Base-by-base conservation (phyloP, 352 stramenopile genomes). In the Globisporangium cederbergense region DNA sequence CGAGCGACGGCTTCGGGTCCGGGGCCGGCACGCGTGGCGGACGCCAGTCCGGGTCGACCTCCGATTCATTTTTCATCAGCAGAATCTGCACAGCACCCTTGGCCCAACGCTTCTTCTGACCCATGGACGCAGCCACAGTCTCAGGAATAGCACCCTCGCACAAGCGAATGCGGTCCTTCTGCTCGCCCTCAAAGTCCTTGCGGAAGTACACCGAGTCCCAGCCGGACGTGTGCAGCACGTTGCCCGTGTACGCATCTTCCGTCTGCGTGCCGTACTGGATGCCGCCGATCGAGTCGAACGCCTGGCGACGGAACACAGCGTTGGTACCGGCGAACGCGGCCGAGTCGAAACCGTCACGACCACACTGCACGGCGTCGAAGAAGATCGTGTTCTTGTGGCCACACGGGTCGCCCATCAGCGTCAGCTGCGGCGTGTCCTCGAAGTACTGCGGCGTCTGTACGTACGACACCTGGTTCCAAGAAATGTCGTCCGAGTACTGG, bases 401-500 rank as follows among this genome's bases (percentile, higher is more conserved):
- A 77, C 84, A 94, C 2, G 88, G 88, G 71, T 96, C 88, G 30
- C 88, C 88, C 83, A 96, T 93, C 65, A 93, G 75, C 34, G 79
- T 81, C 53, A 96, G 47, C 67, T 96, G 88, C n/a, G 79, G 79
- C 14, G 76, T 88, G 73, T 96, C 88, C 52, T 93, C 81, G 57
- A 96, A 96, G 76, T 96, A 96, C 83, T 96, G 88, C 51, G 88
- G 88, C 38, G 88, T 96, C 74, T 96, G 88, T 42, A 96, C 88
- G 66, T 94, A 96, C 60, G 84, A 87, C 49, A 96, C 88, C 64
- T 93, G 84, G 79, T 96, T 96, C 86, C 83, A 93, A 14, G 82
- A 93, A 71, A 96, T 93, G 60, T 95, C 86, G 58, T 96, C 88
- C 61, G 79, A 91, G 79, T 96, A 95, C 67, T 96, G 86, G 38